Conservation (phyloP, 805 yeast genomes). For the Saccharomyces eubayanus region DNA sequence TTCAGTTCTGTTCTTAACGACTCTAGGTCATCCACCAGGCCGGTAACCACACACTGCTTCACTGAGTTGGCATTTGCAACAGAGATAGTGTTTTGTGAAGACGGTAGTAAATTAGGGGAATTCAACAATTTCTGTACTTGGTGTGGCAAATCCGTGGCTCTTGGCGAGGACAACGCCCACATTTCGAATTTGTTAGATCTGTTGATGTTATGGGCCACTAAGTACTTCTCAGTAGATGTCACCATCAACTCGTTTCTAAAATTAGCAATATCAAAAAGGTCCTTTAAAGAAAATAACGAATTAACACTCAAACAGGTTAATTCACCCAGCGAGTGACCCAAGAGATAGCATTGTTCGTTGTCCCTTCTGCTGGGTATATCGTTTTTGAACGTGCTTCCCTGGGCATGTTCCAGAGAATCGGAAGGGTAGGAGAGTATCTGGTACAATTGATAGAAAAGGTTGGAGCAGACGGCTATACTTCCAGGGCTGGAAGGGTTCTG, state of each 20-base stretch:
- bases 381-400: background rate
- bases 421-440: slow-evolving; percentile 3
- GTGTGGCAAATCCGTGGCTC: slow-evolving; percentile 18
- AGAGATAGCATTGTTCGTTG: slow-evolving; percentile 6
- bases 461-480: slow-evolving; percentile 28
- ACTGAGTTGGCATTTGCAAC: slow-evolving; percentile 28
- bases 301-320: slow-evolving; percentile 26
- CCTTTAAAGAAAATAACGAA: slow-evolving; percentile 19
- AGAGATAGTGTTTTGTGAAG: slow-evolving; percentile 15
- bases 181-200: slow-evolving; percentile 22
- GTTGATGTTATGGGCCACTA: slow-evolving; percentile 19
- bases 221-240: slow-evolving; percentile 22
- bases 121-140: slow-evolving; percentile 16
- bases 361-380: background rate
- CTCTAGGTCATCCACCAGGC: slow-evolving; percentile 23
- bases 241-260: slow-evolving; percentile 30
- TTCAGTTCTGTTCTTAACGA: slow-evolving; percentile 19
- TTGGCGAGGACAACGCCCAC: slow-evolving; percentile 30
- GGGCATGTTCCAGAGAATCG: background rate
- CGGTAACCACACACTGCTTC: slow-evolving; percentile 30
- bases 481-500: slow-evolving; percentile 27
- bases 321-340: slow-evolving; percentile 33
- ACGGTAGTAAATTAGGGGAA: slow-evolving; percentile 4
- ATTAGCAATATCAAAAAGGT: slow-evolving; percentile 27
- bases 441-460: slow-evolving; percentile 21